These are phyloP conservation scores for Neonectria sp. DNA, from an alignment of 2,329 filamentous ascomycete species.

Conservation along the genomic window DNA sequence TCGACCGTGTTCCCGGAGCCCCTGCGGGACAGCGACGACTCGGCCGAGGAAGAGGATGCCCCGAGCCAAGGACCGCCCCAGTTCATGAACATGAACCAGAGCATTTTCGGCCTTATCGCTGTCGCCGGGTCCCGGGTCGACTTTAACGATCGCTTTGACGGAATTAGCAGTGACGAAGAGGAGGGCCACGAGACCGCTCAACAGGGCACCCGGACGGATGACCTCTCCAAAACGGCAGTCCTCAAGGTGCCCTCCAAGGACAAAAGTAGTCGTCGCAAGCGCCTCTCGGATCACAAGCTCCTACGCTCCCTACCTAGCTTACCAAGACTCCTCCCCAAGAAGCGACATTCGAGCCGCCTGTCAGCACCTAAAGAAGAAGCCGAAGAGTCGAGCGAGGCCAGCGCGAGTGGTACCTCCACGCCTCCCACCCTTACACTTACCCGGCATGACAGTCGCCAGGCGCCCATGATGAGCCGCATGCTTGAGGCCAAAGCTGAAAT, in stretches of 20 bases:
- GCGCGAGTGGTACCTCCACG: constrained; percentile 44
- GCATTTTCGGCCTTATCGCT: constrained; percentile 92
- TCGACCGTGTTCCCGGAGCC: constrained; percentile 65
- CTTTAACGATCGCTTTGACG: constrained; percentile 86
- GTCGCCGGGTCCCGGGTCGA: constrained; percentile 87
- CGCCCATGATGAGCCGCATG: constrained; percentile 84
- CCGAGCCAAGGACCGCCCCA: constrained; percentile 63
- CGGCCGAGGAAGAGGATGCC: constrained; percentile 64
- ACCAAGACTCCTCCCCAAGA: constrained; percentile 61
- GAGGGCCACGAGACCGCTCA: constrained; percentile 64
- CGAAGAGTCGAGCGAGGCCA: constrained; percentile 48
- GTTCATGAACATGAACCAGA: constrained; percentile 89
- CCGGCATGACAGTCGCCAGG: constrained; percentile 62
- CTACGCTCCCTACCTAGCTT: constrained; percentile 76
- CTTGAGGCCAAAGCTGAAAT: constrained; percentile 79
- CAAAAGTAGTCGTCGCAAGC: constrained; percentile 66
- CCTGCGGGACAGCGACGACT: constrained; percentile 65
- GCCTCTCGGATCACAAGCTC: constrained; percentile 76
- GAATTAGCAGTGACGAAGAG: constrained; percentile 85
- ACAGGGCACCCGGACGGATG: constrained; percentile 62
- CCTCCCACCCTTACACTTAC: constrained; percentile 42
- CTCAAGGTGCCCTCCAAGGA: constrained; percentile 52
- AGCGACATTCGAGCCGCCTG: constrained; percentile 58
- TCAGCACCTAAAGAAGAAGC: constrained; percentile 55
- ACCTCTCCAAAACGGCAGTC: constrained; percentile 60